Conservation (phyloP, 768 basidiomycete genomes). For the Auricularia cornea region DNA sequence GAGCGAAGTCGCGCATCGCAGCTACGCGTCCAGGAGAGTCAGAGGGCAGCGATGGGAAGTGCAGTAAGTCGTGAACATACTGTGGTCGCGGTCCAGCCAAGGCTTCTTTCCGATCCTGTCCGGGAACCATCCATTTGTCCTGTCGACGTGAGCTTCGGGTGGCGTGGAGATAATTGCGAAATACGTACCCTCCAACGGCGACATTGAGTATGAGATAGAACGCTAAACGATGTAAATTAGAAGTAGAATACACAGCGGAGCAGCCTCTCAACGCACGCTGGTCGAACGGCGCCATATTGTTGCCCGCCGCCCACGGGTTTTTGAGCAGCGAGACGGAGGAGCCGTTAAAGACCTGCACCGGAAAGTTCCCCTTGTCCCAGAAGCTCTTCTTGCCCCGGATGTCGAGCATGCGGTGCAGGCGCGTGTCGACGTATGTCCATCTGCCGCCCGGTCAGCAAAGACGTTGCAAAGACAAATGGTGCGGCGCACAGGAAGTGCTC, state of each 20-base stretch:
- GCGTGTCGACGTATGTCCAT: conserved; percentile 22
- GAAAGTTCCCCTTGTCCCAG: conserved; percentile 70
- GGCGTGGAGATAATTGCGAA: not conserved
- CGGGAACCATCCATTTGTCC: conserved; percentile 34
- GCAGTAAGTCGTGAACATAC: conserved; percentile 16
- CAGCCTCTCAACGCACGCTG: conserved; percentile 11
- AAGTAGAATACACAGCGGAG: not conserved
- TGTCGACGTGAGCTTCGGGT: not conserved
- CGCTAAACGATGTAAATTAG: not conserved
- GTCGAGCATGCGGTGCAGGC: conserved; percentile 26
- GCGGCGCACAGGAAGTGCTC: conserved; percentile 22
- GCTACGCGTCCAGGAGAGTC: not conserved
- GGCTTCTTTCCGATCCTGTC: conserved; percentile 28
- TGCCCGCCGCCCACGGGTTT: conserved; percentile 30
- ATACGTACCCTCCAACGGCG: conserved; percentile 23
- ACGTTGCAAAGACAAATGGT: too few species aligned
- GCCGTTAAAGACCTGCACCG: conserved; percentile 37
- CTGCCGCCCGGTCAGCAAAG: too few species aligned
- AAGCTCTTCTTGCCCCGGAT: conserved; percentile 50
- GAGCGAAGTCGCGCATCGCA: conserved; percentile 19
- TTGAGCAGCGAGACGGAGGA: conserved; percentile 3
- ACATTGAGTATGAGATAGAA: conserved; percentile 24
- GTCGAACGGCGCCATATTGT: conserved; percentile 33
- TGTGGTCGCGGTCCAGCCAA: conserved; percentile 12
- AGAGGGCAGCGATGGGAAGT: not conserved